Evolutionary conservation across 768 basidiomycete genomes (phyloP), one percentile per base, ranked within the genome.

Genomic region (Chalciporus piperatus): DNA sequence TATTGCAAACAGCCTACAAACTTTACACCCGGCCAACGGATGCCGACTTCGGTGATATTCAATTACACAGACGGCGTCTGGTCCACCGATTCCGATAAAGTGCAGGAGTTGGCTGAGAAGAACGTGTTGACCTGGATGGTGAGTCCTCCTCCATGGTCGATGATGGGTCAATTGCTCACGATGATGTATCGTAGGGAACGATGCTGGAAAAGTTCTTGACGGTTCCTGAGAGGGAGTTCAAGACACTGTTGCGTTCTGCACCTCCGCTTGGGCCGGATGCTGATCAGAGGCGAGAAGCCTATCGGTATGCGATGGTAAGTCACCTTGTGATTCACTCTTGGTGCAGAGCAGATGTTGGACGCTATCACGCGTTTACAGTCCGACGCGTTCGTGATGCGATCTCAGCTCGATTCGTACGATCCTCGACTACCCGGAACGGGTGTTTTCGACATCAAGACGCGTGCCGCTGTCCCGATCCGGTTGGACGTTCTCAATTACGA

Each of bases 361-460:
- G 23, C 1, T 7, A 11, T 32, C 28, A 20, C 14, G 17, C 30
- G 11, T 32, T 50, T 5, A 37, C 35, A 77, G 79, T 72, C 70
- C 7, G 57, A 68, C 5, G 64, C 65, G 13, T 85, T 97, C 55
- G 73, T 98, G 22, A 93, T 98, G 87, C 89, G 96, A 13, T 96
- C 95, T 0, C 96, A 99, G 66, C 78, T 99, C 6, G 96, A 99
- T 63, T 92, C 94, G 58, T 72, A 83, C 1, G 90, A 98, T 61
- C 59, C 70, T 12, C 78, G 89, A 39, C 72, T 98, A 27, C 95
- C 95, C 4, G 94, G 93, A 1, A 86, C 85, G 0, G 93, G 92
- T 25, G 84, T 95, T 1, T 99, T 99, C 59, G 96, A 99, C 65
- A 84, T 98, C 70, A 99, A 99, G 70, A 98, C 96, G 0, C 82